These are phyloP conservation scores for Nicotiana obtusifolia DNA, from an alignment of 257 asterid genomes.

Conservation along the genomic window DNA sequence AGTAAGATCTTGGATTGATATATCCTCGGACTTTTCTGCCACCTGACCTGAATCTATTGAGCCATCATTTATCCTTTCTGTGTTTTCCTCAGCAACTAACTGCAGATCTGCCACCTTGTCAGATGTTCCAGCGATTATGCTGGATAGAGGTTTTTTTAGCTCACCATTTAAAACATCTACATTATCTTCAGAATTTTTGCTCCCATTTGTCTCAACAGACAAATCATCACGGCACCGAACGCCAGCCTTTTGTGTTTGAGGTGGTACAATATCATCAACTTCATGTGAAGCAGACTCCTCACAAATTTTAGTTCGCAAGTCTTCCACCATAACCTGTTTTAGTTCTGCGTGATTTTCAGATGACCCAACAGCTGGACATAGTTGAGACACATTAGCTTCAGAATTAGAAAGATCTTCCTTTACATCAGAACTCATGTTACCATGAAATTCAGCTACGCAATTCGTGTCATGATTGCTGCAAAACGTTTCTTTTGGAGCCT, in stretches of 20 bases:
- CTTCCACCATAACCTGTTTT: conserved; percentile 11
- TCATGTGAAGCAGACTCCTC: conserved; percentile 4
- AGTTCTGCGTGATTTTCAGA: neutral
- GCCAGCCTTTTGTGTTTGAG: neutral
- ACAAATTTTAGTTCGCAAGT: neutral
- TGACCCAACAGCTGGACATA: neutral
- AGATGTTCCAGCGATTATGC: neutral
- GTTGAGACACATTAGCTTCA: conserved; percentile 2
- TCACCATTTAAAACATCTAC: neutral
- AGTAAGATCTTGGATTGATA: conserved; percentile 2
- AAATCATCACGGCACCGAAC: conserved; percentile 1
- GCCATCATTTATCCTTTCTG: neutral
- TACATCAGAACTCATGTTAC: neutral
- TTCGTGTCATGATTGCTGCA: neutral
- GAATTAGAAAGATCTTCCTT: neutral
- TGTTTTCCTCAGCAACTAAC: neutral
- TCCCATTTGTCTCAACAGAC: conserved; percentile 7
- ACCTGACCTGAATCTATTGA: conserved; percentile 2
- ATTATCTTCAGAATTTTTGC: conserved; percentile 1
- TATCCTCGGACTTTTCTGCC: neutral
- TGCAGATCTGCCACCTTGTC: conserved; percentile 2
- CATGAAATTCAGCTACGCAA: neutral
- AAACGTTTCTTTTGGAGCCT: neutral
- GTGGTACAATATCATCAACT: neutral
- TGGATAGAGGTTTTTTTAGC: neutral